Evolutionary conservation across 2,329 filamentous ascomycete genomes (phyloP).

Genomic region (Neonectria magnoliae): DNA sequence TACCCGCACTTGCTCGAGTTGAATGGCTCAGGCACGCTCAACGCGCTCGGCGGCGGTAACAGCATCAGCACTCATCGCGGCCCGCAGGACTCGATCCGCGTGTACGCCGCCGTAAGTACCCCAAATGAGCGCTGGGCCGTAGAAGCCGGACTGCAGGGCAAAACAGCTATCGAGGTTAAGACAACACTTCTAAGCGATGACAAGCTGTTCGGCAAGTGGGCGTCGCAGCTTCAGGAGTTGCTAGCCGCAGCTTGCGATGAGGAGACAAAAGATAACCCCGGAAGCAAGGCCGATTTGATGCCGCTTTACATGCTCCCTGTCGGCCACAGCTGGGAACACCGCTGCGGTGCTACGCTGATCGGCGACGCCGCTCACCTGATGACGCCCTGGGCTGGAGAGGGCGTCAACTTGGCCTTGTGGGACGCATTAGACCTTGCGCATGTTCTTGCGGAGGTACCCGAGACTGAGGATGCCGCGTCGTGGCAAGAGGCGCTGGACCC

Average conservation of each 20-base stretch:
- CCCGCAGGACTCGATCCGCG: conserved; percentile 42
- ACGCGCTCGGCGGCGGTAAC: conserved; percentile 50
- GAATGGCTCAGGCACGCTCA: conserved; percentile 52
- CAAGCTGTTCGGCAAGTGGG: conserved; percentile 41
- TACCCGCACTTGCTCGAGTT: conserved; percentile 51
- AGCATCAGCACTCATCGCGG: conserved; percentile 48
- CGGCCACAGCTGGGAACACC: conserved; percentile 53
- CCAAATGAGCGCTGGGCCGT: conserved; percentile 37
- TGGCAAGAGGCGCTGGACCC: conserved; percentile 2
- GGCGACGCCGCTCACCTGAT: conserved; percentile 67
- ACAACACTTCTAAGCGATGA: conserved; percentile 34
- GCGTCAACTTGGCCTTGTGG: conserved; percentile 63
- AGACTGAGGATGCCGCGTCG: neutral
- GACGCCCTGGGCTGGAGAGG: conserved; percentile 62
- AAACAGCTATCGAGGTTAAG: neutral
- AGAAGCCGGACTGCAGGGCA: neutral
- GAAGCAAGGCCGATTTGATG: conserved; percentile 20
- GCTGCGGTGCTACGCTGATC: conserved; percentile 58
- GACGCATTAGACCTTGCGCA: conserved; percentile 58
- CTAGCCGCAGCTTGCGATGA: conserved; percentile 43
- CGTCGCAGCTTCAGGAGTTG: conserved; percentile 40
- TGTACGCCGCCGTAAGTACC: conserved; percentile 43
- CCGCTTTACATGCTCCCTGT: conserved; percentile 54
- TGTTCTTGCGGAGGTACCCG: neutral
- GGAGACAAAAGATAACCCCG: conserved; percentile 26